phyloP scores from a whole-genome alignment of 306 rosid genomes.

The Leucaena leucocephala region DNA sequence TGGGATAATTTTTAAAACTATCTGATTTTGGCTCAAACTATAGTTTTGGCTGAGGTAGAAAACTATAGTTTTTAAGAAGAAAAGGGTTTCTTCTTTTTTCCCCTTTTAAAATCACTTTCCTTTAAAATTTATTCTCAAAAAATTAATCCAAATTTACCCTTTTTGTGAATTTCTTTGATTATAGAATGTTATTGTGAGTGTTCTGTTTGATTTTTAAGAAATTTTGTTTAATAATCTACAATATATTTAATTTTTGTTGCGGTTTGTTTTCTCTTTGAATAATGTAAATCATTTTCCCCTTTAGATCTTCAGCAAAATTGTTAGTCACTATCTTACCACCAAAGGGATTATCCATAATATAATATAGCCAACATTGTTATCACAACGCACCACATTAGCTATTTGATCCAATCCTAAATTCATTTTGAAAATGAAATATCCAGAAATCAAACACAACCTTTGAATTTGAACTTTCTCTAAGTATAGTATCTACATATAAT shows the following conservation, averaged over 20 bases:
- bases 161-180: too few species aligned
- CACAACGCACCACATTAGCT: too few species aligned
- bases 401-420: not conserved
- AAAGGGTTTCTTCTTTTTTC: too few species aligned
- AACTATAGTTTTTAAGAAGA: too few species aligned
- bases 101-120: too few species aligned
- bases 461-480: not conserved
- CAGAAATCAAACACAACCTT: not conserved
- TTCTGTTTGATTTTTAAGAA: not conserved
- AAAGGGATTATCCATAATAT: not conserved
- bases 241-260: not conserved
- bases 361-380: not conserved
- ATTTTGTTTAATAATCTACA: not conserved
- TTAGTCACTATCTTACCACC: not conserved
- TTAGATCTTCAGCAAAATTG: not conserved
- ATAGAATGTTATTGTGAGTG: not conserved
- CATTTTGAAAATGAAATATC: not conserved
- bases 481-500: not conserved
- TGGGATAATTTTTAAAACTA: too few species aligned
- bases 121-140: too few species aligned
- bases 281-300: not conserved
- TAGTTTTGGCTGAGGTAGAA: too few species aligned
- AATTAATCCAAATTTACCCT: too few species aligned
- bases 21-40: too few species aligned
- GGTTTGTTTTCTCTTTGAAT: not conserved